Evolutionary conservation across 2,329 filamentous ascomycete genomes (phyloP), one percentile per base, ranked within the genome.

Genomic region (Arthroderma uncinatum): DNA sequence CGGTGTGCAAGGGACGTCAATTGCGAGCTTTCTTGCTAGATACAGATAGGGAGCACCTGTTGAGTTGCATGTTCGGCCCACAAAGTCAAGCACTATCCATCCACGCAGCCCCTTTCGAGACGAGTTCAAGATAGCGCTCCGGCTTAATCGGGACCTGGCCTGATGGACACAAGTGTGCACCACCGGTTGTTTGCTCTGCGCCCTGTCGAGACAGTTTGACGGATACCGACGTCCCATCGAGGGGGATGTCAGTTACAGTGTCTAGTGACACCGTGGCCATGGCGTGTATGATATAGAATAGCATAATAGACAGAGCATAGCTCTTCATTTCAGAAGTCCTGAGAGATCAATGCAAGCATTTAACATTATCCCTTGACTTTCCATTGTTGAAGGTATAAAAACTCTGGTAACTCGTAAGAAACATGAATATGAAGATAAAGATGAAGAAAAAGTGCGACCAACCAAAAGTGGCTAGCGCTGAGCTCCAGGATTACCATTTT

Each of bases 81-180:
- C 87, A 87, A 89, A 95, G 89, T 95, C 91, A 95, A 95, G 82
- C 89, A 78, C 80, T 84, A 82, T 85, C 89, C 87, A 95, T 83
- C 85, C 88, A 86, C 83, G 83, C 78, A 74, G 71, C 71, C 78
- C 82, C 87, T 94, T 76, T 95, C 87, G 77, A 82, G 75, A 77
- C 78, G 79, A 83, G 80, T 84, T 88, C 81, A 85, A 91, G 83
- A 84, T 85, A 84, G 82, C 82, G 88, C 90, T 95, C 91, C 91
- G 90, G 91, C 91, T 96, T 95, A 95, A 93, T 95, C 86, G 89
- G 85, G 87, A 89, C 89, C 86, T 57, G 60, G 60, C 57, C 55
- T 48, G 59, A 58, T 53, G 54, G 39, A 55, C 19, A 14, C 14
- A 42, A 25, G 9, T 37, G 58, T 40, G 39, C 8, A 30, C 36